Percentiles rank a stretch among this genome's conserved stretches.
Conservation (phyloP, 1,284 basidiomycete genomes). For the Irpex rosettiformis region DNA sequence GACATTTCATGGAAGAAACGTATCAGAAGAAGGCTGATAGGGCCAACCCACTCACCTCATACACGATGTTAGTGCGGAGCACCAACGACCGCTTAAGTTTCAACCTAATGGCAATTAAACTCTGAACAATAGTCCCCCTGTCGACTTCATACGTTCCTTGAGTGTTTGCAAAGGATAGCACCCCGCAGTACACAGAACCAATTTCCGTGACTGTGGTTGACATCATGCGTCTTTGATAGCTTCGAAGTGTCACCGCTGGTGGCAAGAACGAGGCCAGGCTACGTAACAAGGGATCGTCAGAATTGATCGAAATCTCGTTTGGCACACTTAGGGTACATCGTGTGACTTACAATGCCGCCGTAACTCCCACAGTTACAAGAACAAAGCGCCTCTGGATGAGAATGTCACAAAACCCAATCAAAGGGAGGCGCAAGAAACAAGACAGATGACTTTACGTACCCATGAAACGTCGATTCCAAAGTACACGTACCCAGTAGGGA, state of each 20-base stretch:
- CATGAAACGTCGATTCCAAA: slow-evolving; percentile 62
- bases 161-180: slow-evolving; percentile 61
- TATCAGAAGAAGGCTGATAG: background rate
- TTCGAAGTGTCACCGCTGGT: slow-evolving; percentile 64
- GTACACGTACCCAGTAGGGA: slow-evolving; percentile 46
- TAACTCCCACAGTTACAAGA: slow-evolving; percentile 58
- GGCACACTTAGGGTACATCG: background rate
- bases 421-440: background rate
- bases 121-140: slow-evolving; percentile 50
- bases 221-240: slow-evolving; percentile 61
- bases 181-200: slow-evolving; percentile 63
- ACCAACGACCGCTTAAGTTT: slow-evolving; percentile 59
- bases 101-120: slow-evolving; percentile 57
- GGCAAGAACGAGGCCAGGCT: slow-evolving; percentile 38
- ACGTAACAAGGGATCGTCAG: background rate
- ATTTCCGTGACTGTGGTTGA: slow-evolving; percentile 61
- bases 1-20: background rate
- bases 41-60: slow-evolving; percentile 48
- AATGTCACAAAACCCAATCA: background rate
- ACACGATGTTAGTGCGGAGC: slow-evolving; percentile 56
- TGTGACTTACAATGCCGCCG: slow-evolving; percentile 55
- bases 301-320: background rate
- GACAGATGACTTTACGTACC: slow-evolving; percentile 35
- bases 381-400: slow-evolving; percentile 54
- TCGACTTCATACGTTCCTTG: slow-evolving; percentile 38